Percentiles rank a stretch among this genome's conserved stretches.
phyloP scores from a whole-genome alignment of 2,329 filamentous ascomycete species.

The Colletotrichum musae region DNA sequence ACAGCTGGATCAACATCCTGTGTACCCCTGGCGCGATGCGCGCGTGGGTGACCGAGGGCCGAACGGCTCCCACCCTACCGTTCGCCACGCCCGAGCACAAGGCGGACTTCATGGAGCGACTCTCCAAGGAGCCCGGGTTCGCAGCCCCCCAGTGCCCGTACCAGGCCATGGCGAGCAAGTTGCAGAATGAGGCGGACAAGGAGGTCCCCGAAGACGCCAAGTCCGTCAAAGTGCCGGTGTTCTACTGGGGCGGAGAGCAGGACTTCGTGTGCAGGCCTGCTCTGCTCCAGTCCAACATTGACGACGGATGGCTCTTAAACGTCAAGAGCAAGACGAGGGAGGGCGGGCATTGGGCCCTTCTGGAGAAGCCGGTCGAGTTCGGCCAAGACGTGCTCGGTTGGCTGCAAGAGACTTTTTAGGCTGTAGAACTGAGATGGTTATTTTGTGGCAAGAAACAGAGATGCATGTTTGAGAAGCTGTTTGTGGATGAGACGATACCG shows the following conservation, averaged over 20 bases:
- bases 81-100: conserved; percentile 47
- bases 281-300: conserved; percentile 40
- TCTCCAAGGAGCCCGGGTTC: conserved; percentile 46
- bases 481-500: not conserved
- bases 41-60: conserved; percentile 43
- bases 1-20: conserved; percentile 52
- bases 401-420: conserved; percentile 38
- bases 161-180: conserved; percentile 39
- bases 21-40: conserved; percentile 53
- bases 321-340: conserved; percentile 44
- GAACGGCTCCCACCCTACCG: conserved; percentile 43
- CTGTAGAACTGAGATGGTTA: not conserved
- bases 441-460: not conserved
- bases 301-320: conserved; percentile 45
- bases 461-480: not conserved
- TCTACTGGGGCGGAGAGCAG: conserved; percentile 46
- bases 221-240: conserved; percentile 45
- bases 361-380: conserved; percentile 48
- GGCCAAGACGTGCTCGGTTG: conserved; percentile 44
- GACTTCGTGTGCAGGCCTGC: conserved; percentile 48
- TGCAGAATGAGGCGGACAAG: conserved; percentile 45
- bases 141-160: conserved; percentile 49
- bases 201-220: conserved; percentile 40
- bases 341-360: conserved; percentile 49
- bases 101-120: conserved; percentile 46